A percentile compares a stretch with the other conserved stretches of the same genome.
These are phyloP conservation scores for Pseudonitzschia multistriata DNA, from an alignment of 108 stramenopile genomes.

Conservation along the genomic window DNA sequence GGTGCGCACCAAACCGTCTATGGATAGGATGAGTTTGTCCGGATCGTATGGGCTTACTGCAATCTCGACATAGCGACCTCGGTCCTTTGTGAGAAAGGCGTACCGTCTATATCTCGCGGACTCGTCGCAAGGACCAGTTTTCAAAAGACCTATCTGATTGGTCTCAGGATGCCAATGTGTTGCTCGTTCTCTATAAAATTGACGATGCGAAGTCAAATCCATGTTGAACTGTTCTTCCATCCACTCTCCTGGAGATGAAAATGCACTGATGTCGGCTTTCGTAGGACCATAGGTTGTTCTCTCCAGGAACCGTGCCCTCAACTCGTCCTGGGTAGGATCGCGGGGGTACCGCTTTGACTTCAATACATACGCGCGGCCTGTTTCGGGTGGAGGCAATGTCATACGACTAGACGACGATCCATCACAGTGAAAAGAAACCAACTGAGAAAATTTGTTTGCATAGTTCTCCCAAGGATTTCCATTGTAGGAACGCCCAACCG, in stretches of 20 bases:
- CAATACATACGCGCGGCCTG: not conserved
- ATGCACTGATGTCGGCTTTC: not conserved
- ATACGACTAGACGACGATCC: not conserved
- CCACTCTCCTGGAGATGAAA: not conserved
- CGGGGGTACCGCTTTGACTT: not conserved
- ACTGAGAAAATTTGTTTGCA: not conserved
- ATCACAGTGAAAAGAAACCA: not conserved
- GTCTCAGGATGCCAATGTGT: not conserved
- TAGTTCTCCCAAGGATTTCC: slow-evolving; percentile 29
- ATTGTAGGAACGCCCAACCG: slow-evolving; percentile 31
- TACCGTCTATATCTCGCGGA: not conserved
- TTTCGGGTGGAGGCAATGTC: not conserved
- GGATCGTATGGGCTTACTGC: not conserved
- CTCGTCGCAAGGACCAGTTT: not conserved
- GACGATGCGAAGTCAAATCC: not conserved
- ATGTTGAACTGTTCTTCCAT: not conserved
- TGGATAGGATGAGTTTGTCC: not conserved
- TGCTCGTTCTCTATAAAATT: slow-evolving; percentile 2
- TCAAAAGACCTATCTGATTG: not conserved
- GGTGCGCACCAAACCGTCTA: not conserved
- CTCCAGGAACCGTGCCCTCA: slow-evolving; percentile 26
- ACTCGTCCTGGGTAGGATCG: not conserved
- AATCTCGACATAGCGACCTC: not conserved
- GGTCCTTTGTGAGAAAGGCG: not conserved
- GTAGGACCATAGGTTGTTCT: slow-evolving; percentile 31